Evolutionary conservation across 1,284 basidiomycete genomes (phyloP).

Genomic region (Anthracocystis panici-leucophaei): DNA sequence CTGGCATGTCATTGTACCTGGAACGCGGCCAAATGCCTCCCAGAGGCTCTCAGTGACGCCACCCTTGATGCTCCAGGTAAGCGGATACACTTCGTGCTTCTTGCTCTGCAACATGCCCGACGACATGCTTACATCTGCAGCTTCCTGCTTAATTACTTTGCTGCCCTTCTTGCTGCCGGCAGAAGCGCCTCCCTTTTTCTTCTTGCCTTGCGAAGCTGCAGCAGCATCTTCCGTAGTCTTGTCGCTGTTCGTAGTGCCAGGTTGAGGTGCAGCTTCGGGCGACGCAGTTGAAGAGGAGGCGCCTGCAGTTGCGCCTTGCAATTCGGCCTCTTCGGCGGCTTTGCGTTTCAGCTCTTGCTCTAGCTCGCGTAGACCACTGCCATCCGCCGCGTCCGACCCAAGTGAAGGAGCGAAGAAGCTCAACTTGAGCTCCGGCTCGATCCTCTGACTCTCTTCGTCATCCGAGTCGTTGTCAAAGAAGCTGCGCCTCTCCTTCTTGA

Average conservation of each 20-base stretch:
- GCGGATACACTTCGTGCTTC: slow-evolving; percentile 58
- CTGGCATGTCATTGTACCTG: slow-evolving; percentile 56
- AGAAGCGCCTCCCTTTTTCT: slow-evolving; percentile 25
- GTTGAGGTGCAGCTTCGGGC: slow-evolving; percentile 16
- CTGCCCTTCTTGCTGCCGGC: slow-evolving; percentile 30
- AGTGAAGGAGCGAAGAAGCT: slow-evolving; percentile 61
- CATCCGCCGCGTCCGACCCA: slow-evolving; percentile 59
- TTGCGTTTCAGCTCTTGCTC: slow-evolving; percentile 47
- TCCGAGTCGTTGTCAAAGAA: slow-evolving; percentile 55
- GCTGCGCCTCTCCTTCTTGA: slow-evolving; percentile 52
- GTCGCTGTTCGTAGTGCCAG: slow-evolving; percentile 4
- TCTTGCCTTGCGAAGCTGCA: slow-evolving; percentile 18
- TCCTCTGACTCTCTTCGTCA: slow-evolving; percentile 42
- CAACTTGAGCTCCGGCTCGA: slow-evolving; percentile 51
- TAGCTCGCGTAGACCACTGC: slow-evolving; percentile 52
- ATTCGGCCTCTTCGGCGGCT: slow-evolving; percentile 39
- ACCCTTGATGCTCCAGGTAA: slow-evolving; percentile 52
- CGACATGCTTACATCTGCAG: slow-evolving; percentile 5
- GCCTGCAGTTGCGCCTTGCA: slow-evolving; percentile 17
- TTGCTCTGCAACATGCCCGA: slow-evolving; percentile 29
- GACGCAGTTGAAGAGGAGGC: slow-evolving; percentile 17
- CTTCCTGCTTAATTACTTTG: slow-evolving; percentile 34
- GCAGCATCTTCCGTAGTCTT: slow-evolving; percentile 15
- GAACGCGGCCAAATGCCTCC: slow-evolving; percentile 62
- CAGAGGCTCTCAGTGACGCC: slow-evolving; percentile 61